phyloP scores from a whole-genome alignment of 176 grass and related monocot species.

The Tuctoria greenei region DNA sequence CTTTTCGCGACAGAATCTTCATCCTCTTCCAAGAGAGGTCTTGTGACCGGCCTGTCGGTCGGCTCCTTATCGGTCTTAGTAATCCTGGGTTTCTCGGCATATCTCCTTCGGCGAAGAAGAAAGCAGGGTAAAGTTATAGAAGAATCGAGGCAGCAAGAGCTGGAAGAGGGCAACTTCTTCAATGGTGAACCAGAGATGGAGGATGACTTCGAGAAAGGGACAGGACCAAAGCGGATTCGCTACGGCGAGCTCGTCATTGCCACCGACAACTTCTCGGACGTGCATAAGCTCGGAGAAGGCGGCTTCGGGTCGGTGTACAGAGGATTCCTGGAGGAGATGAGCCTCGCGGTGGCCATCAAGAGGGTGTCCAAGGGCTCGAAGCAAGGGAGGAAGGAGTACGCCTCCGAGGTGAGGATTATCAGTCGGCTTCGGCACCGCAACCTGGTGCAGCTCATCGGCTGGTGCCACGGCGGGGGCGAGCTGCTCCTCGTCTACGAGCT shows the following conservation, averaged over 20 bases:
- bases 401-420: conserved; percentile 59
- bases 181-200: conserved; percentile 6
- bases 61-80: not conserved
- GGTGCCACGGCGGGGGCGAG: conserved; percentile 57
- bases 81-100: not conserved
- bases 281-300: too few species aligned
- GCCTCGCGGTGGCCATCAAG: conserved; percentile 5
- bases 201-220: too few species aligned
- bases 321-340: not conserved
- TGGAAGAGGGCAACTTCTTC: conserved; percentile 13
- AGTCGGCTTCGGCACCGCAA: conserved; percentile 55
- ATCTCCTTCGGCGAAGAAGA: not conserved
- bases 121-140: not conserved
- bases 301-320: too few species aligned
- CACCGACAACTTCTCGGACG: too few species aligned
- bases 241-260: too few species aligned
- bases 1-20: too few species aligned
- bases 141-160: not conserved
- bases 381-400: conserved; percentile 62
- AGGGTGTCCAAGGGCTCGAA: conserved; percentile 11
- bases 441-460: conserved; percentile 64
- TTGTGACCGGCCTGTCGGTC: not conserved
- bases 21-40: too few species aligned
- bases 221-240: too few species aligned
- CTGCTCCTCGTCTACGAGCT: conserved; percentile 83